Percentiles rank a stretch among this genome's conserved stretches.
Evolutionary conservation across 2,329 filamentous ascomycete genomes (phyloP).

Genomic region (Coniochaeta sp.): DNA sequence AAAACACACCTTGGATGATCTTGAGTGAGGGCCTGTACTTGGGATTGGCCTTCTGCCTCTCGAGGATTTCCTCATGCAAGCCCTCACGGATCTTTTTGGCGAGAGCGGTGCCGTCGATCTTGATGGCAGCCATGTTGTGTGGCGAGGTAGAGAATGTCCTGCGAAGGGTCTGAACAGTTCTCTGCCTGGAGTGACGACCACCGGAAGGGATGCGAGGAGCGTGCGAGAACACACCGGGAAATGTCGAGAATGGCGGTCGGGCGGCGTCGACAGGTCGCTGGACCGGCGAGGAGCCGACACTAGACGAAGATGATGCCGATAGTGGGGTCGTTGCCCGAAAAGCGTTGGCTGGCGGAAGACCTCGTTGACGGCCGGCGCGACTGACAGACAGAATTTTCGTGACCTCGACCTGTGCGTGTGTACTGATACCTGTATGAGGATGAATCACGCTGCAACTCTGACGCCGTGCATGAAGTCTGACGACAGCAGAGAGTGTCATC

Average conservation of each 20-base stretch:
- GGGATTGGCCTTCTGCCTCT: constrained; percentile 75
- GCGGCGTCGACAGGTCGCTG: background rate
- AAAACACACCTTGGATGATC: constrained; percentile 78
- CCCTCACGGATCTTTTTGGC: constrained; percentile 84
- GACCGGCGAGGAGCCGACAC: background rate
- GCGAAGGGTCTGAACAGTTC: background rate
- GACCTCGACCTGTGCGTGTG: background rate
- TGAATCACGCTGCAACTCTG: background rate
- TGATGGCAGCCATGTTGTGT: constrained; percentile 71
- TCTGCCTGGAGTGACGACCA: background rate
- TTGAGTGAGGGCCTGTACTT: constrained; percentile 84
- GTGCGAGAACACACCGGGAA: background rate
- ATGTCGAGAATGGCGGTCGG: background rate
- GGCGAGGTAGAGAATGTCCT: constrained; percentile 2
- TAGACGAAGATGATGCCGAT: background rate
- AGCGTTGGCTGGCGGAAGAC: background rate
- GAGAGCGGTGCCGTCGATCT: constrained; percentile 94
- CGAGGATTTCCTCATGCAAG: constrained; percentile 71
- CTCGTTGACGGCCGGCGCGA: background rate
- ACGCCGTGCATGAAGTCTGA: background rate
- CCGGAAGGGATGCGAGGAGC: background rate
- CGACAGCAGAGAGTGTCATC: constrained; percentile 1
- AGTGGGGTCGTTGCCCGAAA: background rate
- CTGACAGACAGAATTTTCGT: background rate
- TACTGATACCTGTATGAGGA: background rate